Evolutionary conservation across 2,329 filamentous ascomycete genomes (phyloP).

Genomic region (Raffaelea deltoideospora): DNA sequence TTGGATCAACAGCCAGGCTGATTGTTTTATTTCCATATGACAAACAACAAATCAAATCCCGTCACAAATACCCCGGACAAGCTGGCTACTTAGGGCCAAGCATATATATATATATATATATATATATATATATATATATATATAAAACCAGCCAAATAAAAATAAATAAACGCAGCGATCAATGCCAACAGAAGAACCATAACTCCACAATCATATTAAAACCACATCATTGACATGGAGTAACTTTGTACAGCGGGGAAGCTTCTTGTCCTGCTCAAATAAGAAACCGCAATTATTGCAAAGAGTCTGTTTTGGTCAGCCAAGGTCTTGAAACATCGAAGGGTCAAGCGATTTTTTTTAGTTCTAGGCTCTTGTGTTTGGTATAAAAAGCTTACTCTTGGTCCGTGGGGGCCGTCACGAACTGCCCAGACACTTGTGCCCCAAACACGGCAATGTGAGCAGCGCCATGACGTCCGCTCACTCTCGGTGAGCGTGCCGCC

Average conservation of each 20-base stretch:
- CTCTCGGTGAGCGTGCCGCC: constrained; percentile 53
- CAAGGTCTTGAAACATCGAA: constrained; percentile 5
- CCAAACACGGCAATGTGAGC: constrained; percentile 74
- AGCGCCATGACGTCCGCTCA: constrained; percentile 76
- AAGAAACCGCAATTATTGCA: constrained; percentile 88
- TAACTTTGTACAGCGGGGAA: constrained; percentile 63
- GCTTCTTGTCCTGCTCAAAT: constrained; percentile 72
- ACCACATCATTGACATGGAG: constrained; percentile 35
- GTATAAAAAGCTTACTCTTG: constrained; percentile 60
- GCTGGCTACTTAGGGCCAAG: too few relatives aligned
- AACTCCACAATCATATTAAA: constrained; percentile 2
- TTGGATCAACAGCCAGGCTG: too few relatives aligned
- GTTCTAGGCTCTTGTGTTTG: too few relatives aligned
- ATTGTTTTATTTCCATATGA: too few relatives aligned
- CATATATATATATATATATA: too few relatives aligned
- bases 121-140: too few relatives aligned
- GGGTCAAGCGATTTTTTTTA: constrained; percentile 1
- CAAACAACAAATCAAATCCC: too few relatives aligned
- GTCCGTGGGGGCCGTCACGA: constrained; percentile 72
- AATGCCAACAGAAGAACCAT: too few relatives aligned
- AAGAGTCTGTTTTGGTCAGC: constrained; percentile 45
- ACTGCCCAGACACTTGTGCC: constrained; percentile 91
- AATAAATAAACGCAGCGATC: too few relatives aligned
- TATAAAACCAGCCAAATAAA: background rate
- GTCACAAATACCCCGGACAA: too few relatives aligned